Base-by-base conservation (phyloP, 2,329 filamentous ascomycete species). In the Talaromyces atroroseus region DNA sequence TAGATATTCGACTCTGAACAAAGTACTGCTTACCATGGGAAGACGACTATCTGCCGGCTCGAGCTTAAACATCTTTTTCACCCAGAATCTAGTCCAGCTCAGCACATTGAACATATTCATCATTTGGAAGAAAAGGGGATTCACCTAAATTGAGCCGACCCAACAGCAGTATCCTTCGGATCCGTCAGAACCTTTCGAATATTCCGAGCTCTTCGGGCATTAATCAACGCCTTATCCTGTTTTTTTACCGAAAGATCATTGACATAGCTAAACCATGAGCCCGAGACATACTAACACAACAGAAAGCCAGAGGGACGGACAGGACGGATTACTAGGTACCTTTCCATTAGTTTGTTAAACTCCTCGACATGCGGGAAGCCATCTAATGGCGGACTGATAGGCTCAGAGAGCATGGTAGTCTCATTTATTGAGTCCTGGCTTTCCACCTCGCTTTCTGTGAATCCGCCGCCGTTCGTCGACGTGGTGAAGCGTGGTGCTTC, bases 31-130 rank as follows among this genome's bases (percentile, higher is more conserved):
- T 62, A 77, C 75, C 62, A 74, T 68, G 42, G 68, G 64, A 52
- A 67, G 65, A 51, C 68, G 70, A 29, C 65, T 63, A 20, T 75
- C 75, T 45, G 70, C 65, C 36, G 70, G 64, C 55, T 75, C 70
- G 44, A 80, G 69, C 52, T 74, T 75, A 62, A 80, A 80, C 77
- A 79, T 80, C 62, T 79, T 79, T 61, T 79, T 80, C 23, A 77
- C 77, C 77, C 77, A 80, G 59, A 79, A 79, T 48, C 77, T 78
- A 59, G 47, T 29, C 11, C 12, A 38, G 54, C 14, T 49, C 44
- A 52, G 58, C 61, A 57, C 32, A 16, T 8, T 29, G 21, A 20
- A 38, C 10, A 40, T 20, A 18, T 6, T 14, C 16, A 18, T 16
- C 44, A 29, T 42, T 32, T 32, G 12, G 44, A 45, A 6, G 24